Conservation (phyloP, 2,329 filamentous ascomycete species). For the Talaromyces amestolkiae region DNA sequence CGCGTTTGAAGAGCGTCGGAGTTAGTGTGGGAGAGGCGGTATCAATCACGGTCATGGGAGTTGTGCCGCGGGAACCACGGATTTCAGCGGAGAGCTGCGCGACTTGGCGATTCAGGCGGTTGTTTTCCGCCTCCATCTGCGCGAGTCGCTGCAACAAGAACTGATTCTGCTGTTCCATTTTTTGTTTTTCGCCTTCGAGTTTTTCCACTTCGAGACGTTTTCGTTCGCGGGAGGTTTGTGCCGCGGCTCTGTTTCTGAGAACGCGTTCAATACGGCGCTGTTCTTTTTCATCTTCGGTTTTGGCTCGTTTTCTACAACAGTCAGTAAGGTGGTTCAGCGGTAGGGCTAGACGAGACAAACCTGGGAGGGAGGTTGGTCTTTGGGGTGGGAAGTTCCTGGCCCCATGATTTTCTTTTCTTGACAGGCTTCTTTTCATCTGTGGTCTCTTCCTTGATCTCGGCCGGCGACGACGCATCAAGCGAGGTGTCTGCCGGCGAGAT, state of each 20-base stretch:
- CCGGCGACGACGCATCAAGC: slow-evolving; percentile 28
- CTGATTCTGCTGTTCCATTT: slow-evolving; percentile 68
- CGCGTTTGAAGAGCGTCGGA: slow-evolving; percentile 45
- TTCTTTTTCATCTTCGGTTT: slow-evolving; percentile 98
- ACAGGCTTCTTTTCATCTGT: slow-evolving; percentile 65
- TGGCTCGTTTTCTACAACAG: slow-evolving; percentile 76
- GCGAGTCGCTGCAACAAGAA: slow-evolving; percentile 64
- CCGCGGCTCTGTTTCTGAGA: slow-evolving; percentile 90
- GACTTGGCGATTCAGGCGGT: slow-evolving; percentile 50
- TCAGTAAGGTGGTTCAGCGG: too few relatives aligned
- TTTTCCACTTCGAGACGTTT: slow-evolving; percentile 88
- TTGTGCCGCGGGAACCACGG: slow-evolving; percentile 39
- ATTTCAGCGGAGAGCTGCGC: slow-evolving; percentile 50
- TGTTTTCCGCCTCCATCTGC: slow-evolving; percentile 58
- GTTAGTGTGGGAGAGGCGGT: slow-evolving; percentile 41
- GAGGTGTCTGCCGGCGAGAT: slow-evolving; percentile 44
- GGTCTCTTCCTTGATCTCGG: slow-evolving; percentile 22
- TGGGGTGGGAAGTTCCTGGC: slow-evolving; percentile 90
- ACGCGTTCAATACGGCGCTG: slow-evolving; percentile 96
- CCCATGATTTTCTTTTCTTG: slow-evolving; percentile 99
- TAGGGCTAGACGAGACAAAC: slow-evolving; percentile 51
- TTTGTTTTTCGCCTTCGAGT: slow-evolving; percentile 64
- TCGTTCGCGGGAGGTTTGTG: slow-evolving; percentile 92
- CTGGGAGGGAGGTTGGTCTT: slow-evolving; percentile 88
- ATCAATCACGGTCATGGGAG: slow-evolving; percentile 38